Evolutionary conservation across 495 filamentous ascomycete genomes (phyloP), one percentile per base, ranked within the genome.

Genomic region (Penicillium waksmanii): DNA sequence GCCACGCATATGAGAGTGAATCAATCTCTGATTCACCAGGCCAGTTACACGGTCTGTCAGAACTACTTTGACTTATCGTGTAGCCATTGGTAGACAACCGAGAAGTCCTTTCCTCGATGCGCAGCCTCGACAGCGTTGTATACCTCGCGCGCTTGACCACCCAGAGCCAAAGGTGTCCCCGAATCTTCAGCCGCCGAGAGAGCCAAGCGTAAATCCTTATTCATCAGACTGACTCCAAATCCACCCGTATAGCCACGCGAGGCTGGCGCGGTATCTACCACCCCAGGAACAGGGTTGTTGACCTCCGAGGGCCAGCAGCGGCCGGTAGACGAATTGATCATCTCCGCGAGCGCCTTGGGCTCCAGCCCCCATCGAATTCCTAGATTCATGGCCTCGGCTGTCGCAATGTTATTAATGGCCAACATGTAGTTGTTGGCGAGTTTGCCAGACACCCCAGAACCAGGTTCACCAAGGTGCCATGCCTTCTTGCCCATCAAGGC

Each of bases 361-460:
- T 96, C 89, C 10, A 97, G 82, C 2, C 93, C 93, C 82, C 88
- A 91, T 60, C 84, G 85, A 19, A 94, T 85, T 25, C 92, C 93
- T 18, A 97, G 83, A 61, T 93, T 92, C 93, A 97, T 96, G 1
- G 91, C 93, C 73, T 97, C 93, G 1, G 90, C 89, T 0, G 91
- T 93, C 2, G 91, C 93, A 63, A 97, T 93, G 67, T 96, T 97
- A 71, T 91, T 93, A 57, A 97, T 87, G 2, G 92, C 91, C 11
- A 97, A 80, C 40, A 96, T 85, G 69, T 96, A 96, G 67, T 97
- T 97, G 73, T 97, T 97, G 27, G 93, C 90, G 8, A 97, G 80
- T 71, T 97, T 97, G 11, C 86, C 92, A 3, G 89, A 87, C 1
- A 97, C 80, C 3, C 93, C 93, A 17, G 89, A 80, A 3, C 91